Base-by-base conservation (phyloP, 352 stramenopile species). In the Pythium brachiatum region DNA sequence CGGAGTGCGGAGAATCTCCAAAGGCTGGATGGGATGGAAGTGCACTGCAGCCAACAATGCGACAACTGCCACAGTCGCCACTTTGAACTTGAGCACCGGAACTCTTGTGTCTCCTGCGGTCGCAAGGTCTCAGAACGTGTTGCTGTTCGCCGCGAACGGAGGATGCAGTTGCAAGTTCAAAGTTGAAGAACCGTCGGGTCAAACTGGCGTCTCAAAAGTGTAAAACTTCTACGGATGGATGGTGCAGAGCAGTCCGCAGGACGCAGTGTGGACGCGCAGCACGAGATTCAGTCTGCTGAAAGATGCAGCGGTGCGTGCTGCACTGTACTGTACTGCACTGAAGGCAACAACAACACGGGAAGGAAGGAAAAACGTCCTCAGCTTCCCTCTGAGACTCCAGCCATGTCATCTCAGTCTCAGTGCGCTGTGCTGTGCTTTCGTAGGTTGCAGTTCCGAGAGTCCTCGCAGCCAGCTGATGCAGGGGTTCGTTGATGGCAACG, bases 391-490 rank as follows among this genome's bases (percentile, higher is more conserved):
- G 21, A 11, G 2, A 11, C 48, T 25, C 26, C 15, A 13, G 7
- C 8, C 48, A 9, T 44, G 36, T 18, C 8, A 2, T 6, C 36
- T 44, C 36, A 44, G 36, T 44, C 0, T 15, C 9, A 36, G 23
- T 7, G 6, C 9, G 53, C 38, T 36, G 38, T 26, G 21, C 29
- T 61, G 60, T 46, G 62, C 53, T 43, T 67, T 67, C 60, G 60
- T 53, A 67, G 27, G 53, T 67, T 67, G 60, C 60, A 67, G 60
- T 67, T 67, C 36, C n/a, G 23, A 20, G 20, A 21, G 27, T 51
- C 7, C n/a, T 25, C 16, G 39, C 20, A n/a, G 55, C 46, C 58
- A 58, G 38, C 43, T 65, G 58, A 58, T 53, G 46, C 20, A 9
- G n/a, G 13, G 15, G n/a, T 44, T 18, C 15, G 3, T 3, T 44